phyloP scores from a whole-genome alignment of 2,329 filamentous ascomycete species.

The Calonectria pseudoturangicola region DNA sequence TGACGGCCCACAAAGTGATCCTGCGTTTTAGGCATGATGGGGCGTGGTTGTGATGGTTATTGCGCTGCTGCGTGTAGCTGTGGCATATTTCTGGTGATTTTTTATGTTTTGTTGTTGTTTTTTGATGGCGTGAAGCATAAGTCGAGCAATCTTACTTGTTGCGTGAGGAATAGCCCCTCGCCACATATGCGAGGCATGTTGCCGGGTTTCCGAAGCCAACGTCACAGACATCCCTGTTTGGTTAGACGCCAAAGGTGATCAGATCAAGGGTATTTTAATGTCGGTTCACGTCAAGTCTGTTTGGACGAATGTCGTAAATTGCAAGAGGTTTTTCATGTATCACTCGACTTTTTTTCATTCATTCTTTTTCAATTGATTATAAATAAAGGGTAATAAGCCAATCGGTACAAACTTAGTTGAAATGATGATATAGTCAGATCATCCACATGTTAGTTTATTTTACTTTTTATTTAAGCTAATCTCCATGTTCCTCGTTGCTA shows the following conservation, averaged over 20 bases:
- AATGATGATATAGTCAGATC: too few relatives aligned
- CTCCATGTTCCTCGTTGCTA: too few relatives aligned
- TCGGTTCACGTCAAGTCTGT: background rate
- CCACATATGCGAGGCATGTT: conserved; percentile 24
- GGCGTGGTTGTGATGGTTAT: background rate
- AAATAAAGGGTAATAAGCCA: too few relatives aligned
- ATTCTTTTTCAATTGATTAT: too few relatives aligned
- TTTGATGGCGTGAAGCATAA: background rate
- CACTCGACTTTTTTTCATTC: too few relatives aligned
- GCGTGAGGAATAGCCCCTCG: conserved; percentile 30
- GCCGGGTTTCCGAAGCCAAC: conserved; percentile 34
- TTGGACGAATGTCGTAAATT: background rate
- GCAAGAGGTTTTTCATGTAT: background rate
- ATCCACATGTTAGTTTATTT: too few relatives aligned
- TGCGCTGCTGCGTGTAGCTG: background rate
- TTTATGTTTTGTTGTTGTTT: background rate
- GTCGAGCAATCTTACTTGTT: background rate
- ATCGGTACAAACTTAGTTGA: too few relatives aligned
- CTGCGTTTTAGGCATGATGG: conserved; percentile 12
- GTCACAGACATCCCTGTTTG: conserved; percentile 14
- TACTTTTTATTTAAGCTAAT: too few relatives aligned
- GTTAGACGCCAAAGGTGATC: background rate
- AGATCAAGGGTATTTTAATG: background rate
- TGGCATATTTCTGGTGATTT: conserved; percentile 5
- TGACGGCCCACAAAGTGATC: conserved; percentile 40